phyloP scores from a whole-genome alignment of 1,139 yeast genomes.

The Debaryomyces robertsiae region DNA sequence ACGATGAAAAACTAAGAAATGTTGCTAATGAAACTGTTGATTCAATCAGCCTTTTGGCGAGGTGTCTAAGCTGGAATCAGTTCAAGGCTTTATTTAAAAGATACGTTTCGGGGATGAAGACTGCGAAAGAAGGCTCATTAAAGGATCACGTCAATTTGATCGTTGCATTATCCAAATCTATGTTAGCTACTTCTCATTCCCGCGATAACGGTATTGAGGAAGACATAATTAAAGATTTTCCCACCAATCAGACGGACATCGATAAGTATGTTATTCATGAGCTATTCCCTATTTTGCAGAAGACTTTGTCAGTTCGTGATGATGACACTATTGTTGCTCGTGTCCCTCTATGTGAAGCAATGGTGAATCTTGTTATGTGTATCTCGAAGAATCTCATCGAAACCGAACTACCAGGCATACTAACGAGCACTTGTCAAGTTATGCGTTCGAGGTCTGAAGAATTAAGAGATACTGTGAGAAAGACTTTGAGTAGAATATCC shows the following conservation, averaged over 20 bases:
- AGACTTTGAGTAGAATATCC: conserved; percentile 68
- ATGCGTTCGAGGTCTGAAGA: conserved; percentile 86
- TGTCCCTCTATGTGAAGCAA: conserved; percentile 80
- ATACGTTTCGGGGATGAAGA: conserved; percentile 58
- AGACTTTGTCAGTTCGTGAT: conserved; percentile 61
- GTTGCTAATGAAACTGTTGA: conserved; percentile 73
- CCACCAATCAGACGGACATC: conserved; percentile 44
- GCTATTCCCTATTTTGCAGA: conserved; percentile 62
- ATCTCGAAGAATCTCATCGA: conserved; percentile 59
- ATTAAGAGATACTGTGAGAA: conserved; percentile 83
- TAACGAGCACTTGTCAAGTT: conserved; percentile 85
- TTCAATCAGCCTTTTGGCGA: conserved; percentile 61
- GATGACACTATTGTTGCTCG: conserved; percentile 79
- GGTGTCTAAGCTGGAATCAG: conserved; percentile 75
- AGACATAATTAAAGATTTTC: conserved; percentile 29
- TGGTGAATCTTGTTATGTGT: conserved; percentile 69
- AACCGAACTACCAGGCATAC: conserved; percentile 72
- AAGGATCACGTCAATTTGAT: conserved; percentile 65
- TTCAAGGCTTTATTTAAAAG: conserved; percentile 74
- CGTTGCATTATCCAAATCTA: conserved; percentile 62
- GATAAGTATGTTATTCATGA: conserved; percentile 59
- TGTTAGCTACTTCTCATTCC: conserved; percentile 31
- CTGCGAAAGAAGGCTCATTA: conserved; percentile 51
- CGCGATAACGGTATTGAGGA: conserved; percentile 15
- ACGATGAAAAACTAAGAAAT: conserved; percentile 66